Base-by-base conservation (phyloP, 2,329 filamentous ascomycete genomes). In the Alternaria dauci region DNA sequence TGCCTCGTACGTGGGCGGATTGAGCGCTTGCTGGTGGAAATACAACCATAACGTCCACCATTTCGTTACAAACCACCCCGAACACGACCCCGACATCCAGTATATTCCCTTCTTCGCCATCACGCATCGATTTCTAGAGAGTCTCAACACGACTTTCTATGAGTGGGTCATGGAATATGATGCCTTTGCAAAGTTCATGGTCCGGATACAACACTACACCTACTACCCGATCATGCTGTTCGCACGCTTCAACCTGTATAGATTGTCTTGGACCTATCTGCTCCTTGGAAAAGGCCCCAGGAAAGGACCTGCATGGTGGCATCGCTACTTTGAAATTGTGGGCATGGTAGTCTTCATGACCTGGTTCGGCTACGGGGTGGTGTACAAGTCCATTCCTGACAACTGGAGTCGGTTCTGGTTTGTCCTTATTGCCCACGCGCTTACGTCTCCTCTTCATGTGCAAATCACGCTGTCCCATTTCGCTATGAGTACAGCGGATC, bases 11-110 rank as follows among this genome's bases (percentile, higher is more conserved):
- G 82, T 95, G 20, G 95, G 95, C 38, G 95, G 95, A 0, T 81
- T 99, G 34, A 97, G 93, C 26, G 81, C 97, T 55, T 92, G 94
- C 44, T 99, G 95, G 95, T 99, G 95, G 94, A 98, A 98, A 80
- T 86, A 88, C 63, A 97, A 89, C 76, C 94, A 98, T 79, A 98
- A 98, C 74, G 93, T 97, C 8, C 94, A 98, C 76, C 94, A 98
- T 74, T 93, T 98, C 69, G 91, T 98, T 53, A 98, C 95, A 18
- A 98, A 98, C 78, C 91, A 91, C 43, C 92, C 94, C 14, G 95
- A 97, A 78, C 94, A 98, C 76, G 94, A 98, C 76, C 94, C 95
- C 0, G 94, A 98, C 76, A 98, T 97, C 70, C 87, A 91, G 66
- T 89, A 91, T 75, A 82, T 91, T 52, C 89, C 89, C 0, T 83